phyloP scores from a whole-genome alignment of 306 rosid species.

The Inga oerstediana region DNA sequence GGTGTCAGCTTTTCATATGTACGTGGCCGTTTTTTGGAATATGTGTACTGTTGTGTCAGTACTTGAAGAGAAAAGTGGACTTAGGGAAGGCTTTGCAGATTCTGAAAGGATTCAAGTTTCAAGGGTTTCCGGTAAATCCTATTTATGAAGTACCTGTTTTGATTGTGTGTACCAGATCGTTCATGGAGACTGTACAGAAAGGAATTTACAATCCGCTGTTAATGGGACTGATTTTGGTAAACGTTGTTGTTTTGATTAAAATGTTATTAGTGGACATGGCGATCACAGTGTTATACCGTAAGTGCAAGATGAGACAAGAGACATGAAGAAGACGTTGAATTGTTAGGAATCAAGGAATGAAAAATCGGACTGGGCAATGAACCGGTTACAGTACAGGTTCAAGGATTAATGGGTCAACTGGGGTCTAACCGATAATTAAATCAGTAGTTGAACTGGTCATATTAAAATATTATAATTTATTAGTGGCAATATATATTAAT shows the following conservation, averaged over 20 bases:
- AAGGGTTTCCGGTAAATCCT: slow-evolving; percentile 32
- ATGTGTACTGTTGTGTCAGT: slow-evolving; percentile 31
- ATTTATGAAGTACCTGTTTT: not conserved
- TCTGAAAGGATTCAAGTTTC: slow-evolving; percentile 13
- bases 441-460: no score
- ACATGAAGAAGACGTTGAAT: slow-evolving; percentile 38
- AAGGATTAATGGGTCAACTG: no score
- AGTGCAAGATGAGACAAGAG: slow-evolving; percentile 27
- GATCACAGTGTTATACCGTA: slow-evolving; percentile 35
- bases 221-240: no score
- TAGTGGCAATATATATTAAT: no score
- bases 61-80: slow-evolving; percentile 34
- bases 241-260: no score
- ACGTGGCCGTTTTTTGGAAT: slow-evolving; percentile 28
- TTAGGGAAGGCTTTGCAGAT: slow-evolving; percentile 33
- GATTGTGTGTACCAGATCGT: not conserved
- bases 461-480: no score
- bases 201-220: not conserved
- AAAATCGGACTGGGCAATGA: no score
- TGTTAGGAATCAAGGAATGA: no score
- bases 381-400: no score
- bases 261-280: slow-evolving; percentile 4
- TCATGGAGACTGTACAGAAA: not conserved
- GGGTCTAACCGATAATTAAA: no score
- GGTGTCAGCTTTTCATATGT: not conserved